Percentiles rank a stretch among this genome's conserved stretches.
phyloP scores from a whole-genome alignment of 345 rosid genomes.

The Aethionema arabicum region DNA sequence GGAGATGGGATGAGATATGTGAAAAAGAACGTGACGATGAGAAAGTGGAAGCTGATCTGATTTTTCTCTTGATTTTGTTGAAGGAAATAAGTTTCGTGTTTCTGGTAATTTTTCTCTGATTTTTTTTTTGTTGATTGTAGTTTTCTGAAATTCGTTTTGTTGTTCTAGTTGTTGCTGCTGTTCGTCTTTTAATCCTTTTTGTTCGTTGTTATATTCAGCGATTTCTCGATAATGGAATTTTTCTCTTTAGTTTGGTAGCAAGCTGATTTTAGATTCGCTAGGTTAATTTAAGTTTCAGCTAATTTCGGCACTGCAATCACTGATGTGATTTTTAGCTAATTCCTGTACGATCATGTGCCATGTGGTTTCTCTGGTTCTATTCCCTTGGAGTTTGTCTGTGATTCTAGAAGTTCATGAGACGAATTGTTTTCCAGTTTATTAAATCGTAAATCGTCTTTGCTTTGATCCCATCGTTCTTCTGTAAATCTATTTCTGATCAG shows the following conservation, averaged over 20 bases:
- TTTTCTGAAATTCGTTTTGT: not conserved
- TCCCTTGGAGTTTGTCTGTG: conserved; percentile 4
- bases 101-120: conserved; percentile 16
- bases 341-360: not conserved
- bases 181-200: not conserved
- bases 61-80: not conserved
- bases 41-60: conserved; percentile 24
- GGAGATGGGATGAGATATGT: conserved; percentile 19
- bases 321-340: not conserved
- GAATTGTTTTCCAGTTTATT: not conserved
- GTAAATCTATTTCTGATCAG: conserved; percentile 21
- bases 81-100: not conserved
- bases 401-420: not conserved
- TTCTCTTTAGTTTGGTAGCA: not conserved
- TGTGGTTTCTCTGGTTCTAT: conserved; percentile 9
- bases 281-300: not conserved
- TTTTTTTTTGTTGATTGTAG: not conserved
- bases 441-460: conserved; percentile 9
- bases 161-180: not conserved
- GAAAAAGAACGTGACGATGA: conserved; percentile 1
- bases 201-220: not conserved
- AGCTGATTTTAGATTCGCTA: conserved; percentile 15
- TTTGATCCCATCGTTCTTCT: not conserved
- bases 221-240: not conserved
- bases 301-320: not conserved